Evolutionary conservation across 1,139 yeast genomes (phyloP).

Genomic region (Debaryomycetaceae sp.): DNA sequence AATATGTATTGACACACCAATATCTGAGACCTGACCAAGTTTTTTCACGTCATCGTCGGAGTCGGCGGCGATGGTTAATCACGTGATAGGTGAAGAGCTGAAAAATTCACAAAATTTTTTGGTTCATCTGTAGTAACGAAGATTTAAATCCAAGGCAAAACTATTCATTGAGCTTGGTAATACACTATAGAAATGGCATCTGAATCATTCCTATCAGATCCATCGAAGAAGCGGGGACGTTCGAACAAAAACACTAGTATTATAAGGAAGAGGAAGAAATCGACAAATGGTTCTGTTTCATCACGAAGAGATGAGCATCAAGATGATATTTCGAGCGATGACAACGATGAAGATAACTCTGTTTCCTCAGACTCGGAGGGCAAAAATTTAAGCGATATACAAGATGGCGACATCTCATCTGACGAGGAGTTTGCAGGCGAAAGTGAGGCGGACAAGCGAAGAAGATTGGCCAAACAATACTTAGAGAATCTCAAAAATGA

Average conservation of each 20-base stretch:
- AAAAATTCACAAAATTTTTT: too few relatives aligned
- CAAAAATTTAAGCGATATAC: slow-evolving; percentile 22
- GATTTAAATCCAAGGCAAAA: too few relatives aligned
- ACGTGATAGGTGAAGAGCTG: not conserved
- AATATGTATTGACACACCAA: not conserved
- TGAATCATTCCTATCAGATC: slow-evolving; percentile 63
- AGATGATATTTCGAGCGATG: slow-evolving; percentile 6
- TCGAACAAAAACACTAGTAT: slow-evolving; percentile 20
- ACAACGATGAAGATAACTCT: slow-evolving; percentile 39
- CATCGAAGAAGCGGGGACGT: slow-evolving; percentile 51
- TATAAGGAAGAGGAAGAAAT: slow-evolving; percentile 11
- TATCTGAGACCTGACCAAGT: not conserved
- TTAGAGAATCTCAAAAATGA: slow-evolving; percentile 66
- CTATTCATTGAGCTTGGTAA: not conserved
- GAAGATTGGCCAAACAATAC: slow-evolving; percentile 91
- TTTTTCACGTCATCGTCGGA: not conserved
- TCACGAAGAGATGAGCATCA: slow-evolving; percentile 5
- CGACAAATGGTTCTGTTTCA: slow-evolving; percentile 9
- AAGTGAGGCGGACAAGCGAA: slow-evolving; percentile 87
- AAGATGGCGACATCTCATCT: slow-evolving; percentile 47
- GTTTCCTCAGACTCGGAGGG: slow-evolving; percentile 35
- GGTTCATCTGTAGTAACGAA: not conserved
- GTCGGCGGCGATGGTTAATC: not conserved
- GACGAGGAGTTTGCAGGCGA: slow-evolving; percentile 74
- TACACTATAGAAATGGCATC: slow-evolving; percentile 35